Evolutionary conservation across 352 stramenopile species (phyloP).

Genomic region (Achlya hypogyna): DNA sequence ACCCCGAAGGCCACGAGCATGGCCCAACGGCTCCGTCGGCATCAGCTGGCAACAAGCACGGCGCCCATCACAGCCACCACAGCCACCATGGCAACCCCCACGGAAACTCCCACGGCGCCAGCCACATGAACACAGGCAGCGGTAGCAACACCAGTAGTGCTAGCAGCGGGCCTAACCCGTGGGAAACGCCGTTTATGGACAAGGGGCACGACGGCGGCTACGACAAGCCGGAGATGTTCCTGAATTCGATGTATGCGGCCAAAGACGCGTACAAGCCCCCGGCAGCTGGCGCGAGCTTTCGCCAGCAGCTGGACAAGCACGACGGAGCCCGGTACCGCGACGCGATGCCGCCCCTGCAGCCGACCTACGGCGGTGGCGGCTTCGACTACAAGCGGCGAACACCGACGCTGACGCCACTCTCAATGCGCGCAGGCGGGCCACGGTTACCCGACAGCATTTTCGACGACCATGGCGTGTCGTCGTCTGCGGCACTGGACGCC

Average conservation of each 20-base stretch:
- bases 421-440: conserved; percentile 1
- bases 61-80: conserved; percentile 25
- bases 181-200: neutral
- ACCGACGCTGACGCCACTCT: conserved; percentile 5
- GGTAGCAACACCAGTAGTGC: too few species aligned
- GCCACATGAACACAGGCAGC: neutral
- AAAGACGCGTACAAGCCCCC: too few species aligned
- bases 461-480: neutral
- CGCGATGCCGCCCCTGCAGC: conserved; percentile 1
- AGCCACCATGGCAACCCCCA: too few species aligned
- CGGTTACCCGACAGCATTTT: conserved; percentile 1
- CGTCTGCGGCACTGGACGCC: conserved; percentile 3
- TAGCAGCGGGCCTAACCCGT: too few species aligned
- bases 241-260: neutral
- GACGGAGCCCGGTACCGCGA: neutral
- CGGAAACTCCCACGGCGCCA: neutral
- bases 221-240: neutral
- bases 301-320: conserved; percentile 1
- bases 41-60: conserved; percentile 21
- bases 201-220: neutral
- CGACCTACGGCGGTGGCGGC: neutral
- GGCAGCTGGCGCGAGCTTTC: neutral
- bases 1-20: conserved; percentile 31
- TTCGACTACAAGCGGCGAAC: conserved; percentile 6
- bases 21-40: conserved; percentile 25